Evolutionary conservation across 345 rosid genomes (phyloP), one percentile per base, ranked within the genome.

Genomic region (Pugionium dolabratum): DNA sequence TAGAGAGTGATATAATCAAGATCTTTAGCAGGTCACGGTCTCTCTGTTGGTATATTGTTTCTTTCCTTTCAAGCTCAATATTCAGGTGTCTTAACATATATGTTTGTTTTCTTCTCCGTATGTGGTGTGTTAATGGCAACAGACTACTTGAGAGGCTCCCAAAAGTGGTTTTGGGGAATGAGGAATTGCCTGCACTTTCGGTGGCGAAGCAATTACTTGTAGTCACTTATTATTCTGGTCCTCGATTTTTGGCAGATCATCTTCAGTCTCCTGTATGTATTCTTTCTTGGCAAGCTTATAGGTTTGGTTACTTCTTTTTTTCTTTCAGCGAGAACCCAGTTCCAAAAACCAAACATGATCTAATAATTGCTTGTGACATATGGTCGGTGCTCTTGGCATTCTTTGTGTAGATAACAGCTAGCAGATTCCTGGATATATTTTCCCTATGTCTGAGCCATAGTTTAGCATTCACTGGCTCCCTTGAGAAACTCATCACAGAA

Each of bases 131-230:
- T 59, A 54, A 37, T 45, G 65, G 25, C 34, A 52, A 61, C 67
- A 94, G 99, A 83, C 82, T 90, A 44, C 66, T 85, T 66, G 96
- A 88, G 74, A 88, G 80, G 87, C 95, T 94, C 66, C 99, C 97
- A 35, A 85, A 85, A 77, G 83, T 80, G 59, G 82, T 90, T 71
- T 84, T 94, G 56, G 83, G 82, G 54, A 83, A 77, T 75, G 89
- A 88, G 61, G 96, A 94, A 57, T 69, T 85, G 41, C 69, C 80
- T 73, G 89, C 92, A 49, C 79, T 84, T 44, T 81, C 92, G 32
- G 84, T 82, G 78, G 95, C 84, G 61, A 87, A 79, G 79, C 79
- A 94, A 68, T 83, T 94, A 73, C 86, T 94, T 64, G 91, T 81
- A 6, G 74, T 90, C 60, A 68, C 85, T 59, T 94, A 90, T 60